Base-by-base conservation (phyloP, 1,139 yeast genomes). In the Sugiyamaella paludigena region DNA sequence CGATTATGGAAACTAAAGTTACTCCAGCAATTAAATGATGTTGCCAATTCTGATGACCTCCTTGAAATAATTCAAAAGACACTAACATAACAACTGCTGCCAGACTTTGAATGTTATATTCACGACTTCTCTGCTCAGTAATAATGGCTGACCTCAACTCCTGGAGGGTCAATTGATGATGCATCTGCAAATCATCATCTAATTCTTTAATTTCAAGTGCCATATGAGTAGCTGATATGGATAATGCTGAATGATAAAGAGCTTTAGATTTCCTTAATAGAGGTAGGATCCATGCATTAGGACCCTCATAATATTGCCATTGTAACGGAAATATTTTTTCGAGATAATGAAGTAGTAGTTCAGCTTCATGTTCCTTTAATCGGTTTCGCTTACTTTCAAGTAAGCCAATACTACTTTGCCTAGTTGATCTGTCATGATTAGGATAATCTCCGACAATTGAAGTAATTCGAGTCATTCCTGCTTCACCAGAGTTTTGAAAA, bases 241-340 rank as follows among this genome's bases (percentile, higher is more conserved):
- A 45, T 29, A 50, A 35, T 8, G 38, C 52, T 2, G 55, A 39
- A 36, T 49, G 50, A 33, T 51, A 51, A 9, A 51, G 27, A 12
- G 50, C 50, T 29, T 40, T 38, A 7, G 55, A 51, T 30, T 47
- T 47, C 19, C 50, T 12, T 36, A 51, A 33, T 10, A 51, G 44
- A 10, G 49, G 49, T 16, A 48, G 32, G 9, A 51, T 31, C 50
- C 50, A 51, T n/a, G 36, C 11, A 33, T 42, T 45, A 7, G 47
- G 36, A 13, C 55, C 55, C 16, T 47, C 39, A 26, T 51, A 51
- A 31, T 42, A 51, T 36, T 49, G 52, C 55, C 55, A 51, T 42
- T 51, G 55, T 12, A 51, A 19, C 7, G 55, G 55, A 35, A 49
- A 51, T 7, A 51, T 39, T 16, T 40, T 41, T 15, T 49, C 49